These are phyloP conservation scores for Boletales sp. DNA, from an alignment of 768 basidiomycete species.

Conservation along the genomic window DNA sequence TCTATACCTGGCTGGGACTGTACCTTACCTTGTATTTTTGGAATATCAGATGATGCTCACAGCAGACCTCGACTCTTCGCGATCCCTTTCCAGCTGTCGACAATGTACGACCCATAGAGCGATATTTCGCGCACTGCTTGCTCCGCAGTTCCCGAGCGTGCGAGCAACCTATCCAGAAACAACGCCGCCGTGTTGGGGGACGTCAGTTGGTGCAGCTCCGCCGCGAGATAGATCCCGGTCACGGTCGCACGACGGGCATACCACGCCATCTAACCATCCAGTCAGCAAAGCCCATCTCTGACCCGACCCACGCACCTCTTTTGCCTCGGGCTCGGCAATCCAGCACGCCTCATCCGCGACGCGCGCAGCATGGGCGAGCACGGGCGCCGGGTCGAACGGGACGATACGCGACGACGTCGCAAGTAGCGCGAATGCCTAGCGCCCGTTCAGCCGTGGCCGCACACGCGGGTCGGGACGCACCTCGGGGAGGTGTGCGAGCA, in stretches of 20 bases:
- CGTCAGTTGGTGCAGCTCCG: constrained; percentile 79
- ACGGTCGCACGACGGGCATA: constrained; percentile 65
- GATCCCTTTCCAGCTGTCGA: constrained; percentile 71
- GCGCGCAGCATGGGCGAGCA: constrained; percentile 52
- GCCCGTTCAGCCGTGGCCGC: background rate
- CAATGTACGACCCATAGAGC: constrained; percentile 57
- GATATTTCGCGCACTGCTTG: constrained; percentile 48
- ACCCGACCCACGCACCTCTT: constrained; percentile 46
- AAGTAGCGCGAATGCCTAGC: constrained; percentile 70
- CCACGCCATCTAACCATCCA: constrained; percentile 57
- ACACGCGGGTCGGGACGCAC: constrained; percentile 34
- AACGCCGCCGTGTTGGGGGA: constrained; percentile 64
- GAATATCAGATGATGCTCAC: constrained; percentile 18
- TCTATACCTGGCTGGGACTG: constrained; percentile 8
- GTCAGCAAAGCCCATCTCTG: background rate
- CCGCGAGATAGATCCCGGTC: constrained; percentile 66
- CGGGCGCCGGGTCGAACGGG: constrained; percentile 58
- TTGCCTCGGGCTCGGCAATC: constrained; percentile 47
- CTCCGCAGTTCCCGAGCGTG: constrained; percentile 43
- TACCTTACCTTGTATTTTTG: constrained; percentile 18
- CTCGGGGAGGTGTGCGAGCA: constrained; percentile 62
- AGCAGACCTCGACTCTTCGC: constrained; percentile 61
- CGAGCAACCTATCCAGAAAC: constrained; percentile 66
- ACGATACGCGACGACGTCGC: constrained; percentile 48
- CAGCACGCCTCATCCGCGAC: constrained; percentile 74